Evolutionary conservation across 73 alveolate genomes (phyloP).

Genomic region (Paraurostyla sp.): DNA sequence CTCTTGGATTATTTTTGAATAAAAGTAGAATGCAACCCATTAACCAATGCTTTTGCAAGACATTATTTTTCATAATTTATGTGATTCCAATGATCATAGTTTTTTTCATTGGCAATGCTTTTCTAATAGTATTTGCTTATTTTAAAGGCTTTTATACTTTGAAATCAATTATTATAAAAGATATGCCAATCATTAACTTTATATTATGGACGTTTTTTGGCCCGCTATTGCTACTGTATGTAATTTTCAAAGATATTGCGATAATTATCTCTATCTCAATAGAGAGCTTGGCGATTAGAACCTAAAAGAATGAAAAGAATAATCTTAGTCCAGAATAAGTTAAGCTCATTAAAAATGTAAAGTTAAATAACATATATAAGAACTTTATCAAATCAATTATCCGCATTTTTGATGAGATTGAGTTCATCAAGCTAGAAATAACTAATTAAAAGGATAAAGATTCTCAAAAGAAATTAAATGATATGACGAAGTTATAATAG

Average conservation of each 20-base stretch:
- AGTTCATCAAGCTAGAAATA: too few species aligned
- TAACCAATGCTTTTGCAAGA: constrained; percentile 44
- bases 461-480: too few species aligned
- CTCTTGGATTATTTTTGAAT: constrained; percentile 10
- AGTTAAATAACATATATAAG: neutral
- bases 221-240: neutral
- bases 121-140: constrained; percentile 29
- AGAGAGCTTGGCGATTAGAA: neutral
- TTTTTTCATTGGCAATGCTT: neutral
- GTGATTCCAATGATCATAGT: constrained; percentile 53
- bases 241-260: neutral
- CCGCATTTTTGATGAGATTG: constrained; percentile 34
- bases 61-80: constrained; percentile 29
- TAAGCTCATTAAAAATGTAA: neutral
- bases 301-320: neutral
- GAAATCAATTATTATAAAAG: neutral
- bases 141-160: constrained; percentile 49
- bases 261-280: neutral
- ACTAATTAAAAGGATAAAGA: too few species aligned
- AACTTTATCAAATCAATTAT: constrained; percentile 42
- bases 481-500: neutral
- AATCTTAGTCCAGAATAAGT: neutral
- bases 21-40: neutral
- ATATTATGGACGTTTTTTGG: constrained; percentile 52
- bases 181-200: neutral